Evolutionary conservation across 129 eudicot genomes (phyloP), one percentile per base, ranked within the genome.

Genomic region (Dittrichia graveolens): DNA sequence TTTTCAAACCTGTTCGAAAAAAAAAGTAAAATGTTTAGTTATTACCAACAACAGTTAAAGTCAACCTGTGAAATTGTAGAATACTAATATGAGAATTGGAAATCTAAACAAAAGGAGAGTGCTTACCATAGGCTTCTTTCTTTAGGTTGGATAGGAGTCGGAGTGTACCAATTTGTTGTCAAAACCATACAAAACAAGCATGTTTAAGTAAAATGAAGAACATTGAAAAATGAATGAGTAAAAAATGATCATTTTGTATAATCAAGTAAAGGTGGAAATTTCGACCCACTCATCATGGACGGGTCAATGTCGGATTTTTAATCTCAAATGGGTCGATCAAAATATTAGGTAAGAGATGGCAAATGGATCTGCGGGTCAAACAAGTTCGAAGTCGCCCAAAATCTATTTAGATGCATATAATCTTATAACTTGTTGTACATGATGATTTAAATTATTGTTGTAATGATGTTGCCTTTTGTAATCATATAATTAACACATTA

Each of bases 81-180:
- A 43, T 24, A 64, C 12, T 50, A 46, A 40, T 44, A 48, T 3
- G n/a, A 71, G 69, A 15, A 41, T 14, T 77, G 52, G 16, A 40
- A 43, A 16, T 34, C 35, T n/a, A 12, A 46, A 71, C 0, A 53
- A 10, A 66, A 48, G 58, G 16, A 45, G 66, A 80, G 75, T 55
- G 71, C 96, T 88, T 88, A 93, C 98, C 98, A 82, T 93, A 90
- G 42, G 66, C 80, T 71, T 93, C 96, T 90, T 85, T 89, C 96
- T 93, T 85, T 83, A 79, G 24, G 39, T 55, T 66, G 54, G 75
- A 61, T 74, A 69, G 54, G 72, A 61, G 69, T 74, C 86, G 83
- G 82, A 52, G 71, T 12, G 39, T 35, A 69, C 71, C 78, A 71
- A 81, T 71, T 65, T 41, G 82, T 77, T 80, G 59, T 56, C 84